Conservation (phyloP, 441 rosid species). For the Euphorbia schlechtendalii region DNA sequence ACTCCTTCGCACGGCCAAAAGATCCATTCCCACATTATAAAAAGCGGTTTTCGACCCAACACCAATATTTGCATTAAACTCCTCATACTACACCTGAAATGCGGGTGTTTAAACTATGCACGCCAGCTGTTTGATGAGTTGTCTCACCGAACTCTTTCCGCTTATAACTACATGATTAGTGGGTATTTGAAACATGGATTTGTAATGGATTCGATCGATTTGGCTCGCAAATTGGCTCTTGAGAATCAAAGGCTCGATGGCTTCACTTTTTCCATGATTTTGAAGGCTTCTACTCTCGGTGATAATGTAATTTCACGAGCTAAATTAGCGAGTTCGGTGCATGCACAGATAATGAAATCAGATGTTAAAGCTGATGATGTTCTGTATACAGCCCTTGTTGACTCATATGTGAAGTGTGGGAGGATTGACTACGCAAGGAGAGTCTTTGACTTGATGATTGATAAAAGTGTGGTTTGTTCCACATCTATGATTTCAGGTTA, state of each 20-base stretch:
- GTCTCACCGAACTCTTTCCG: slow-evolving; percentile 59
- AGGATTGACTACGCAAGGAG: slow-evolving; percentile 52
- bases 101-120: slow-evolving; percentile 49
- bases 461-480: slow-evolving; percentile 52
- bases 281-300: slow-evolving; percentile 56
- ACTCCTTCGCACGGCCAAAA: slow-evolving; percentile 48
- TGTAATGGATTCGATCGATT: slow-evolving; percentile 27
- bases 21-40: slow-evolving; percentile 56
- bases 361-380: slow-evolving; percentile 60
- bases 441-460: slow-evolving; percentile 63
- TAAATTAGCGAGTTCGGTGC: slow-evolving; percentile 42
- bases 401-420: slow-evolving; percentile 66
- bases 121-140: slow-evolving; percentile 70
- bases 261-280: slow-evolving; percentile 68
- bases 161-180: slow-evolving; percentile 67
- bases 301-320: slow-evolving; percentile 23
- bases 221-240: slow-evolving; percentile 40
- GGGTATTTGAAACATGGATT: slow-evolving; percentile 54
- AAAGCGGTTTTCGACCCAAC: slow-evolving; percentile 55
- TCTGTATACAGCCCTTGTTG: slow-evolving; percentile 66
- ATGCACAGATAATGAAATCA: slow-evolving; percentile 50
- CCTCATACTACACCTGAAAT: slow-evolving; percentile 46
- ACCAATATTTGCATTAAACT: slow-evolving; percentile 60
- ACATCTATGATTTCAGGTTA: slow-evolving; percentile 86
- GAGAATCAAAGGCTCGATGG: slow-evolving; percentile 66